Evolutionary conservation across 805 yeast genomes (phyloP), one percentile per base, ranked within the genome.

Genomic region (Suhomyces vadensis): DNA sequence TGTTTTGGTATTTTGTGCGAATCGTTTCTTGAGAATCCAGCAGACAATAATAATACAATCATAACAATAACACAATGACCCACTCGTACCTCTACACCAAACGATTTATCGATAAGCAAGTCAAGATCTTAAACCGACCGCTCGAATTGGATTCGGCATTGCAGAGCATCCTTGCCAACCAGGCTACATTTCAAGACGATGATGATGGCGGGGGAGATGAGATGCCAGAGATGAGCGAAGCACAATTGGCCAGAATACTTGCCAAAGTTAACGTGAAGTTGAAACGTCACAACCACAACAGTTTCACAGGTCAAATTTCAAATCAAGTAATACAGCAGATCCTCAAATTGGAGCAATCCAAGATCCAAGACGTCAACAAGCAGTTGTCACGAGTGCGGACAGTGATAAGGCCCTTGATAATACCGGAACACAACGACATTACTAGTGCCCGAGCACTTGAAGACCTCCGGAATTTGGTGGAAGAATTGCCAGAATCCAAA

Each of bases 241-340:
- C 29, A 11, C 55, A 53, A 35, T 22, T 60, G 24, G 51, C 51
- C n/a, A 49, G 51, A 19, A 45, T 54, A 5, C 31, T 67, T n/a
- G 50, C 49, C 47, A 58, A 56, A 40, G 50, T 59, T 38, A 65
- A 62, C 41, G 43, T 48, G 14, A 47, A 43, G 35, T 48, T 63
- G 19, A 54, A 56, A 37, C 46, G 71, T 10, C 67, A 64, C 48
- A 61, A 63, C 42, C 46, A 60, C 17, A 54, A 49, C 39, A 41
- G 53, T 31, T 68, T 62, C 54, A 47, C 54, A 21, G 44, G 55
- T 24, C 71, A 69, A 45, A 58, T 64, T n/a, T 54, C 60, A 4
- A 60, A 61, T 44, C 74, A 67, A 41, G 61, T 71, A 1, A 63
- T 61, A 16, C 71, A 62, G 46, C 75, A 71, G 46, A 52, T 70